phyloP scores from a whole-genome alignment of 441 rosid species.

The Dalechampia spathulata region DNA sequence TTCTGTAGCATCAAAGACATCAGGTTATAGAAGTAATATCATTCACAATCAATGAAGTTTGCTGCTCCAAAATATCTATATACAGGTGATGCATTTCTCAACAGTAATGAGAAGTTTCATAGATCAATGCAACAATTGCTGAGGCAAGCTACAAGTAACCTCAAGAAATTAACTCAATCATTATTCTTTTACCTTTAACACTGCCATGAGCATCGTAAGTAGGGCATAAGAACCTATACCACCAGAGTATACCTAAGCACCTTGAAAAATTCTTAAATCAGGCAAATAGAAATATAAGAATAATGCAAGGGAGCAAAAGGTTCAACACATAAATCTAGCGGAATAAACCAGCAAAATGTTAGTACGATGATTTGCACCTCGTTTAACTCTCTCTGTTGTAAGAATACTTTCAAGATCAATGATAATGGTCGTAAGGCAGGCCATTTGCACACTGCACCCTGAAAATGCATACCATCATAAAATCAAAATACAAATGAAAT shows the following conservation, averaged over 20 bases:
- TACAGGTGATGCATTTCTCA: neutral
- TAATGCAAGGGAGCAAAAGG: neutral
- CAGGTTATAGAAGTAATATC: constrained; percentile 2
- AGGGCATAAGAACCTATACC: constrained; percentile 93
- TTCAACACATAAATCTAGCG: neutral
- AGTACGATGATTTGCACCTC: constrained; percentile 45
- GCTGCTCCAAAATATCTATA: neutral
- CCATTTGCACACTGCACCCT: constrained; percentile 66
- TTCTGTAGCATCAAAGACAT: constrained; percentile 38
- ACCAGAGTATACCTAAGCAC: constrained; percentile 77
- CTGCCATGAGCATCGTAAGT: constrained; percentile 76
- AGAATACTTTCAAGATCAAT: constrained; percentile 76
- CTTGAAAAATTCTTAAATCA: constrained; percentile 20
- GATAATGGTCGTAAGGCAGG: constrained; percentile 81
- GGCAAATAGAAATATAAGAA: neutral
- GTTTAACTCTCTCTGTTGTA: constrained; percentile 90
- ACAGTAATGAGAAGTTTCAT: neutral
- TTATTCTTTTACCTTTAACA: constrained; percentile 48
- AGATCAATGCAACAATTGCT: neutral
- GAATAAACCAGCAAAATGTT: no score
- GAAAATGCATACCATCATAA: no score
- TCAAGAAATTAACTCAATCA: neutral
- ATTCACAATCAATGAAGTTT: neutral
- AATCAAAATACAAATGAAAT: no score
- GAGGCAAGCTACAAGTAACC: neutral